These are phyloP conservation scores for Vigna hirtella DNA, from an alignment of 306 rosid genomes.

Conservation along the genomic window DNA sequence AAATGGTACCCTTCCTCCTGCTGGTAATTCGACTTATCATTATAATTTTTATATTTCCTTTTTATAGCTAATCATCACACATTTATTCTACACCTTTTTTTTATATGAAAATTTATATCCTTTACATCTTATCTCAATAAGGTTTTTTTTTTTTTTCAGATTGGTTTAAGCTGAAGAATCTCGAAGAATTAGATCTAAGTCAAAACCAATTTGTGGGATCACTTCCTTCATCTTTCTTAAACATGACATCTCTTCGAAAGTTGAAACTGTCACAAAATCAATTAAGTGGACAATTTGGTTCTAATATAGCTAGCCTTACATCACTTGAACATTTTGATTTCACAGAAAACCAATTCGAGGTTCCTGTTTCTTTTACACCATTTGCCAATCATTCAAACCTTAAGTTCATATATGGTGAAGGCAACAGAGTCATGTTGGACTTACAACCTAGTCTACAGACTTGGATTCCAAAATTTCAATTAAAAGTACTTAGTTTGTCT, in stretches of 20 bases:
- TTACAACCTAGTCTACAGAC: neutral
- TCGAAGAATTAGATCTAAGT: conserved; percentile 32
- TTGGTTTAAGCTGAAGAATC: conserved; percentile 20
- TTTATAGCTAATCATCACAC: neutral
- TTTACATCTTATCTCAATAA: no score
- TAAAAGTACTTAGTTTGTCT: neutral
- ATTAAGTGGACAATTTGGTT: neutral
- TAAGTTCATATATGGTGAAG: conserved; percentile 8
- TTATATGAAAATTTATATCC: neutral
- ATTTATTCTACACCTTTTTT: neutral
- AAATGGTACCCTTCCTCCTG: neutral
- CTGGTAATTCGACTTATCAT: conserved; percentile 7
- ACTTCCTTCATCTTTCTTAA: conserved; percentile 40
- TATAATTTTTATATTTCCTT: neutral
- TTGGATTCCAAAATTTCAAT: conserved; percentile 32
- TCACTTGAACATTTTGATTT: conserved; percentile 39
- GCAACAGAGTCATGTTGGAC: neutral
- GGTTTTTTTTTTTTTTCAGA: neutral
- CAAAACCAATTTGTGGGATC: neutral
- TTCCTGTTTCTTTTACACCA: conserved; percentile 17
- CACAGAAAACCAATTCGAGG: conserved; percentile 4
- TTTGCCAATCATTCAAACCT: conserved; percentile 34
- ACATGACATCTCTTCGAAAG: neutral
- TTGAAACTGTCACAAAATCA: conserved; percentile 5
- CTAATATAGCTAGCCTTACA: conserved; percentile 10